Evolutionary conservation across 75 land plant genomes (phyloP).

Genomic region (Cunninghamia lanceolata): DNA sequence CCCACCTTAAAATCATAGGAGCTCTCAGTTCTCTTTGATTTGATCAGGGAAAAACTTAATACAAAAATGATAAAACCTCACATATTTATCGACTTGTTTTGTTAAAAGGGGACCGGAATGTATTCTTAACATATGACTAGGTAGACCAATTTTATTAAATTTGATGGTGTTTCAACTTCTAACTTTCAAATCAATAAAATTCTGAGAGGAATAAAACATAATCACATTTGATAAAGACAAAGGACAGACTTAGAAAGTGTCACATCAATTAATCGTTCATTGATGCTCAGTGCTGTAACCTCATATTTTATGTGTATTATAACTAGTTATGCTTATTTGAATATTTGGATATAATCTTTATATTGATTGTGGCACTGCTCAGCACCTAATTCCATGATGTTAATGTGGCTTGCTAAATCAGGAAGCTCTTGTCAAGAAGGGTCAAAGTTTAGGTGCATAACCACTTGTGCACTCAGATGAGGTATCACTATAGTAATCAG

Average conservation of each 20-base stretch:
- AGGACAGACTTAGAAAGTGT: neutral
- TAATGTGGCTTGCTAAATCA: too few species aligned
- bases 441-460: too few species aligned
- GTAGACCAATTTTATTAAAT: neutral
- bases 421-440: too few species aligned
- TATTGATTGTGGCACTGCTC: too few species aligned
- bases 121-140: neutral
- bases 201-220: neutral
- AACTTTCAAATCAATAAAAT: neutral
- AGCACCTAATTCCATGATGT: too few species aligned
- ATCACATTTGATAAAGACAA: neutral
- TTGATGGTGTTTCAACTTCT: slow-evolving; percentile 2
- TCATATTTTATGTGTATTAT: too few species aligned
- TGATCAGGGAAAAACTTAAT: neutral
- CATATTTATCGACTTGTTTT: neutral
- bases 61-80: neutral
- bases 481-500: too few species aligned
- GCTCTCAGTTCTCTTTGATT: neutral
- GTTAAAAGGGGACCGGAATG: neutral
- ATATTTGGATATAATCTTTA: too few species aligned
- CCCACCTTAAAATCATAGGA: neutral
- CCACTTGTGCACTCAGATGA: too few species aligned
- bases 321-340: too few species aligned
- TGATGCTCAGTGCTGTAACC: too few species aligned
- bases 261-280: neutral